Evolutionary conservation across 139 green algal species (phyloP).

Genomic region (Picochlorum sp.): DNA sequence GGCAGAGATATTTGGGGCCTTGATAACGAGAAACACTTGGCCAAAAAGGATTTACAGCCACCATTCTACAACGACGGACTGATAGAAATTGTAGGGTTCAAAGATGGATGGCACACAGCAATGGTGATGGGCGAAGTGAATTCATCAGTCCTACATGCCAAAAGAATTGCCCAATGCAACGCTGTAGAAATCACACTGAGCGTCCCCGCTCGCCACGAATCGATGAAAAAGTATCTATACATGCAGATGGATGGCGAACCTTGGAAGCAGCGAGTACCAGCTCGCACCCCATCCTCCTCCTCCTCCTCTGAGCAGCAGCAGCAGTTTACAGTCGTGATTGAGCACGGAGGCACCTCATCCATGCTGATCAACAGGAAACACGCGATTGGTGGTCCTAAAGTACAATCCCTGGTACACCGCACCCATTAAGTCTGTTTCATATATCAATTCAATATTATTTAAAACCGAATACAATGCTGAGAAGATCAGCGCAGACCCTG

Average conservation of each 20-base stretch:
- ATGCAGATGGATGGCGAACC: slow-evolving; percentile 84
- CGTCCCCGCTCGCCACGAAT: neutral
- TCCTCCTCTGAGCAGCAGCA: neutral
- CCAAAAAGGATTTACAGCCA: slow-evolving; percentile 6
- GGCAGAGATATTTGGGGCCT: slow-evolving; percentile 74
- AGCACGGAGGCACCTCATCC: no score
- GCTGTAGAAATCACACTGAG: slow-evolving; percentile 47
- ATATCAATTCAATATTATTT: no score
- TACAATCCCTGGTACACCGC: no score
- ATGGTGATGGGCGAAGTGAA: slow-evolving; percentile 55
- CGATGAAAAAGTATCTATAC: slow-evolving; percentile 12
- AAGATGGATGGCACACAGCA: slow-evolving; percentile 56
- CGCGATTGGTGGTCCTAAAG: no score
- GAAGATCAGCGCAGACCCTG: neutral
- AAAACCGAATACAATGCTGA: neutral
- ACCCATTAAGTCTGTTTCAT: no score
- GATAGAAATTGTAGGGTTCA: slow-evolving; percentile 72
- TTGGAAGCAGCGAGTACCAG: slow-evolving; percentile 67
- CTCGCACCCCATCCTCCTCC: neutral
- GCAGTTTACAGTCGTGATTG: no score
- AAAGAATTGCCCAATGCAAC: slow-evolving; percentile 57
- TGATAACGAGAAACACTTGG: slow-evolving; percentile 8
- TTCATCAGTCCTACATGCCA: slow-evolving; percentile 43
- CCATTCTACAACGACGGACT: slow-evolving; percentile 62
- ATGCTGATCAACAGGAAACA: no score